Conservation (phyloP, 2,329 filamentous ascomycete species). For the Aspergillus arachidicola region DNA sequence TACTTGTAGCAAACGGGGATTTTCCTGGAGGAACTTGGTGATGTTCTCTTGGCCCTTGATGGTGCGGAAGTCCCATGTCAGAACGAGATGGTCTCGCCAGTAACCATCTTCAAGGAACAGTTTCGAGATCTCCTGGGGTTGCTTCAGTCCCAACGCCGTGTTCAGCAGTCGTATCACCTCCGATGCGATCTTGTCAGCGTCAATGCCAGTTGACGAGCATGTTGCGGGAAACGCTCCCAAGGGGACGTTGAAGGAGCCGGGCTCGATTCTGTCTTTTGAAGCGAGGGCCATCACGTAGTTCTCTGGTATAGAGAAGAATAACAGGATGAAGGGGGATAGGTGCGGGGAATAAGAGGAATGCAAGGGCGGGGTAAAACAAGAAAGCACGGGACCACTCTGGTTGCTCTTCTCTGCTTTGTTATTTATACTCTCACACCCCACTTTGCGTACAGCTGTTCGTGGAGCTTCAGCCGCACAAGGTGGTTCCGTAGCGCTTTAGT, state of each 20-base stretch:
- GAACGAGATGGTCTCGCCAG: conserved; percentile 61
- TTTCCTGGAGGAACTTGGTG: conserved; percentile 34
- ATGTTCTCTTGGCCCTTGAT: conserved; percentile 52
- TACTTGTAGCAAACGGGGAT: conserved; percentile 48
- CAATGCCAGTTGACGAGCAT: conserved; percentile 32
- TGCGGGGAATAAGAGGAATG: neutral
- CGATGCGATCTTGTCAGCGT: conserved; percentile 42
- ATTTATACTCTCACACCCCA: neutral
- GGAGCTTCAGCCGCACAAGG: neutral
- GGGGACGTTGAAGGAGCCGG: conserved; percentile 59
- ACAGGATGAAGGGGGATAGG: neutral
- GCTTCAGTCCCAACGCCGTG: conserved; percentile 34
- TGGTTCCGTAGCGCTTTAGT: neutral
- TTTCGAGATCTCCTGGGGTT: conserved; percentile 37
- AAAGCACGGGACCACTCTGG: neutral
- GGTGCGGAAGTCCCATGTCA: conserved; percentile 61
- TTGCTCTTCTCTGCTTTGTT: neutral
- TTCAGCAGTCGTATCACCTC: conserved; percentile 45
- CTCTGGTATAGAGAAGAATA: neutral
- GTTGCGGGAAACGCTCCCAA: conserved; percentile 47
- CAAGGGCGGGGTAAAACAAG: neutral
- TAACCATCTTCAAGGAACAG: conserved; percentile 57
- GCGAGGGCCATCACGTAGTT: conserved; percentile 15
- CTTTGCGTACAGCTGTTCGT: neutral
- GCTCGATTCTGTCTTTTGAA: conserved; percentile 49